Evolutionary conservation across 2,329 filamentous ascomycete species (phyloP), one percentile per base, ranked within the genome.

Genomic region (Sporothrix brunneoviolacea): DNA sequence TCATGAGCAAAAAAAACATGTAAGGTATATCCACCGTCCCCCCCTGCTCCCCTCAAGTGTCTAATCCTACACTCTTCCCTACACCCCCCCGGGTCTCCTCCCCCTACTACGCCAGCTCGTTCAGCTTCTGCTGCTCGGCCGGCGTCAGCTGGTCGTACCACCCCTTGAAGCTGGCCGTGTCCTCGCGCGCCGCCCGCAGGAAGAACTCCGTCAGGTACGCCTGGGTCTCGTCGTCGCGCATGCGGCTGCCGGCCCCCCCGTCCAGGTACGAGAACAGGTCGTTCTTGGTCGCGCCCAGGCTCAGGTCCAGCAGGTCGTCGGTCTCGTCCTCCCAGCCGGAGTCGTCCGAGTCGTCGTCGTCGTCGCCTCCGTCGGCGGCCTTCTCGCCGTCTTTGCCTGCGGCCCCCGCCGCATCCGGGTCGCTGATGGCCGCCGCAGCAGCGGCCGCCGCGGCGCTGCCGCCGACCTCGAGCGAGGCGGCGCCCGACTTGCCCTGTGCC

Each of bases 251-350:
- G 48, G 75, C 74, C 15, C 76, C 75, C 21, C 76, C 75, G 39
- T 83, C 83, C 21, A 81, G 78, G 61, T 80, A 89, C 1, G 82
- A 80, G 88, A 95, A 94, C 39, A 96, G 76, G 54, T 95, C 87
- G 18, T 79, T 74, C 66, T 86, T 86, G 36, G 79, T 84, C 22
- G 75, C 68, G 3, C 77, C 83, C 12, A 85, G 71, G 37, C 81
- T 82, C n/a, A 96, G 77, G 64, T 95, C 90, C 12, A 95, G 70
- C 2, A 79, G 77, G 54, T 86, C 81, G 1, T 83, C 79, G 39
- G 95, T 81, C 60, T 96, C 91, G 67, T 97, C 91, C 88, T 91
- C 95, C 24, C 86, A 86, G 52, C 87, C 88, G 51, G 89, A 87
- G 9, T 86, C 86, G 35, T 83, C 83, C 21, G 84, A 82, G 48